A percentile compares a stretch with the other conserved stretches of the same genome.
These are phyloP conservation scores for Apiotrichum mycotoxinovorans DNA, from an alignment of 1,284 basidiomycete species.

Conservation along the genomic window DNA sequence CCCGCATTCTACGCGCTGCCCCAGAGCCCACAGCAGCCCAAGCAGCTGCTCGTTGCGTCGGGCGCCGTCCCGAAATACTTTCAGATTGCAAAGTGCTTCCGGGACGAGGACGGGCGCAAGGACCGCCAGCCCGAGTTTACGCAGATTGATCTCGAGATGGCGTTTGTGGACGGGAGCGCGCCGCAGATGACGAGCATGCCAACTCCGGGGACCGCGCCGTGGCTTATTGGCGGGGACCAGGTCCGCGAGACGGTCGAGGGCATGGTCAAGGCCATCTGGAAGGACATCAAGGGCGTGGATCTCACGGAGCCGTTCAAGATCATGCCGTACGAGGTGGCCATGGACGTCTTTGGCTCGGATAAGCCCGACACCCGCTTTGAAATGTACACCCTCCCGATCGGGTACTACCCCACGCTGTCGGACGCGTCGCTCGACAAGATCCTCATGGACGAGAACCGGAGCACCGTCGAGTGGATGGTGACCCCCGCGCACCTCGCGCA, in stretches of 20 bases:
- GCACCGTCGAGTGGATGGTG: slow-evolving; percentile 49
- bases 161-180: slow-evolving; percentile 73
- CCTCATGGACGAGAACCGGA: slow-evolving; percentile 42
- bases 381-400: slow-evolving; percentile 58
- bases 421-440: slow-evolving; percentile 46
- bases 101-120: slow-evolving; percentile 89
- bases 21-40: slow-evolving; percentile 94
- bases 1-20: slow-evolving; percentile 84
- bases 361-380: slow-evolving; percentile 89
- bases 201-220: slow-evolving; percentile 50
- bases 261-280: slow-evolving; percentile 71
- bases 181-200: slow-evolving; percentile 42
- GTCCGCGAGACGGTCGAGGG: slow-evolving; percentile 72
- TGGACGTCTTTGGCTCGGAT: slow-evolving; percentile 88
- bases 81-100: slow-evolving; percentile 89
- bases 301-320: slow-evolving; percentile 65
- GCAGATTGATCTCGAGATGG: slow-evolving; percentile 95
- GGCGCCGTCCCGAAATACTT: slow-evolving; percentile 87
- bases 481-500: slow-evolving; percentile 37
- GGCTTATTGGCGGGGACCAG: slow-evolving; percentile 79
- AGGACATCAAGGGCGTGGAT: slow-evolving; percentile 56
- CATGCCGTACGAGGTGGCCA: slow-evolving; percentile 80
- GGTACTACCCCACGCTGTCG: slow-evolving; percentile 47
- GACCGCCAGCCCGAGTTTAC: slow-evolving; percentile 97
- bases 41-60: slow-evolving; percentile 86